Evolutionary conservation across 2,329 filamentous ascomycete species (phyloP).

Genomic region (Aspergillus piperis): DNA sequence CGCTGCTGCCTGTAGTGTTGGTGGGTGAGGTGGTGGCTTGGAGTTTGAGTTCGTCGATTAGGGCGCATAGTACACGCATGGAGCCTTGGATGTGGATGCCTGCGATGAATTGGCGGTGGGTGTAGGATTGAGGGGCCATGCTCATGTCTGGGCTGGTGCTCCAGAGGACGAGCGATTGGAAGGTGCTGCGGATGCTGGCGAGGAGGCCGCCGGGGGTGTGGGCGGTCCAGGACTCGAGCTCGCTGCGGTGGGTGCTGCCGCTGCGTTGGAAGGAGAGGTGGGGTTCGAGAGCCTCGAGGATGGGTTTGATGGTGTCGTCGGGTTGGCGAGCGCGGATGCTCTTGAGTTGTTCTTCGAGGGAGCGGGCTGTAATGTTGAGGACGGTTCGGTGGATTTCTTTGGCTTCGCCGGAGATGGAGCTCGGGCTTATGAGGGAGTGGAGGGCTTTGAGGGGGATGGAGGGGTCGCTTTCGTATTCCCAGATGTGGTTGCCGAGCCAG

Average conservation of each 20-base stretch:
- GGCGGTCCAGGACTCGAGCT: constrained; percentile 56
- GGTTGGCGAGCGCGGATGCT: constrained; percentile 53
- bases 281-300: constrained; percentile 54
- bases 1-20: constrained; percentile 37
- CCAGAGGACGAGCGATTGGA: constrained; percentile 58
- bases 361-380: constrained; percentile 56
- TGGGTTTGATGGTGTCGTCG: constrained; percentile 52
- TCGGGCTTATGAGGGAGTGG: constrained; percentile 57
- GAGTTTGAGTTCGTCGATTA: constrained; percentile 47
- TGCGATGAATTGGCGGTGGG: constrained; percentile 54
- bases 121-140: constrained; percentile 57
- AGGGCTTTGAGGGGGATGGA: constrained; percentile 58
- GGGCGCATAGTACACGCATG: constrained; percentile 36
- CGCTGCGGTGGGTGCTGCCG: constrained; percentile 47
- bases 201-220: constrained; percentile 49
- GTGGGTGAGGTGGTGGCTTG: constrained; percentile 22
- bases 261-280: constrained; percentile 55
- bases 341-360: constrained; percentile 55
- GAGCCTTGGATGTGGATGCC: constrained; percentile 46
- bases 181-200: constrained; percentile 51
- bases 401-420: constrained; percentile 60
- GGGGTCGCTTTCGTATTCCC: constrained; percentile 51
- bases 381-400: constrained; percentile 63
- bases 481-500: constrained; percentile 61
- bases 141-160: constrained; percentile 52